These are phyloP conservation scores for Colletotrichum shisoi DNA, from an alignment of 2,329 filamentous ascomycete species.

Conservation along the genomic window DNA sequence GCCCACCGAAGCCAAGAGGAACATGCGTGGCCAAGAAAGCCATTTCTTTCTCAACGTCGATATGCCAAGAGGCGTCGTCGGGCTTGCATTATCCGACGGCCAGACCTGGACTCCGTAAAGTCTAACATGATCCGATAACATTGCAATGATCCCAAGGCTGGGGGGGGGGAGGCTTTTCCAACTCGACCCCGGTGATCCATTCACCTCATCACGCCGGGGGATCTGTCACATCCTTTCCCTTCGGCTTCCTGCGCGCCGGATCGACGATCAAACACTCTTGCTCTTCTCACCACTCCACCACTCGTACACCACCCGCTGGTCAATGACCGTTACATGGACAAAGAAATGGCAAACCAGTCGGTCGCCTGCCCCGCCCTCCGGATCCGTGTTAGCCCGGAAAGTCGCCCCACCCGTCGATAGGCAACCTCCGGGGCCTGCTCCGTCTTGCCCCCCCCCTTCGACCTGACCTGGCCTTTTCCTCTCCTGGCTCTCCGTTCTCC, in stretches of 20 bases:
- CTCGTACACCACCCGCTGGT: not conserved
- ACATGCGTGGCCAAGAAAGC: conserved; percentile 11
- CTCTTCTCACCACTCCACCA: not conserved
- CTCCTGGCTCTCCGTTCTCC: not conserved
- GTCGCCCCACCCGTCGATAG: not conserved
- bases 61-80: conserved; percentile 9
- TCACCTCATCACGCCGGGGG: not conserved
- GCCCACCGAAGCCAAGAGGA: conserved; percentile 10
- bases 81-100: conserved; percentile 20
- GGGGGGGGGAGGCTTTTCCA: not conserved
- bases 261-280: not conserved
- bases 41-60: conserved; percentile 35
- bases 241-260: not conserved
- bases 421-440: conserved; percentile 7
- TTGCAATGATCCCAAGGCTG: not conserved
- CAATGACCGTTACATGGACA: conserved; percentile 36
- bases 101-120: conserved; percentile 17
- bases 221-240: not conserved
- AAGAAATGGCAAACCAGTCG: conserved; percentile 10
- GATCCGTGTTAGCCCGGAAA: conserved; percentile 23
- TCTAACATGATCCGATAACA: conserved; percentile 5
- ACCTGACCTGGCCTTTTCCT: not conserved
- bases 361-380: not conserved
- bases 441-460: not conserved
- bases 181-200: not conserved